These are phyloP conservation scores for Sporothrix euskadiensis DNA, from an alignment of 2,329 filamentous ascomycete genomes.

Conservation along the genomic window DNA sequence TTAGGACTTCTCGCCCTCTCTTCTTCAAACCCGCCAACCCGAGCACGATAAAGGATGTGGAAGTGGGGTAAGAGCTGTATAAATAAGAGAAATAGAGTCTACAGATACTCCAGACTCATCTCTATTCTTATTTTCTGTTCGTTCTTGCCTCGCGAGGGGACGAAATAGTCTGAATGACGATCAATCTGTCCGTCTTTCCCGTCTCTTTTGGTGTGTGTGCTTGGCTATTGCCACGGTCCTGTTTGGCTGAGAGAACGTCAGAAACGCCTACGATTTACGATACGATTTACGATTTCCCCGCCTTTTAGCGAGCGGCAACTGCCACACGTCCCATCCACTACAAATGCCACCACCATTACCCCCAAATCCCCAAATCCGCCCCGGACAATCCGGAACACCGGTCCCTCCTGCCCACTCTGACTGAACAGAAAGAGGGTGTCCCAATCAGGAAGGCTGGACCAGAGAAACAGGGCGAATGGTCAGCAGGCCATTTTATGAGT, in stretches of 20 bases:
- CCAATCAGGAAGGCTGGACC: not conserved
- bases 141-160: not conserved
- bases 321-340: not conserved
- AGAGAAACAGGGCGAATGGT: not conserved
- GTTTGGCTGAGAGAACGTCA: not conserved
- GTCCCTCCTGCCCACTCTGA: not conserved
- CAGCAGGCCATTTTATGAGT: not conserved
- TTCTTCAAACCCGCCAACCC: not conserved
- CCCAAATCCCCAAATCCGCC: not conserved
- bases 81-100: not conserved
- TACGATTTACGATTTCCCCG: not conserved
- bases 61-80: not conserved
- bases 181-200: not conserved
- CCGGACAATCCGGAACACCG: constrained; percentile 5
- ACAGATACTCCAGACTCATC: not conserved
- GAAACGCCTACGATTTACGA: too few species aligned
- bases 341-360: not conserved
- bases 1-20: not conserved
- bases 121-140: not conserved
- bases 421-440: not conserved
- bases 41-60: not conserved
- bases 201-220: not conserved
- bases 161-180: not conserved
- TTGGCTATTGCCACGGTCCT: not conserved
- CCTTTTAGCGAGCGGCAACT: not conserved